phyloP scores from a whole-genome alignment of 2,329 filamentous ascomycete genomes.

The Curvularia verruculosa region DNA sequence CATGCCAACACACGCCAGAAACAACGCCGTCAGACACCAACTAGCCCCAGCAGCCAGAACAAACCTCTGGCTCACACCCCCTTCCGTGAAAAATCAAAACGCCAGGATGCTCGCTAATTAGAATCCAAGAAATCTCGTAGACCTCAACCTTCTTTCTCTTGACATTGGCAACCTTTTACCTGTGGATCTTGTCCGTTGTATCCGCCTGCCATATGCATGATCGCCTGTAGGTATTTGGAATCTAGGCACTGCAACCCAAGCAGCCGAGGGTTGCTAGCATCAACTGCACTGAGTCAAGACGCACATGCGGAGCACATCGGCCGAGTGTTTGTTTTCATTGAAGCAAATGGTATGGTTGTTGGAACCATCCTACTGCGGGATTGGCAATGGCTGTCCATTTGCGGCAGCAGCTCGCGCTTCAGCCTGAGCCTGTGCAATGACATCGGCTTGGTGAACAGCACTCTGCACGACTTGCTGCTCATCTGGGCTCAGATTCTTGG shows the following conservation, averaged over 20 bases:
- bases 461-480: constrained; percentile 82
- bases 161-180: constrained; percentile 2
- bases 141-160: constrained; percentile 2
- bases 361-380: constrained; percentile 24
- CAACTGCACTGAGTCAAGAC: not conserved
- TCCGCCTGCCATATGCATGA: not conserved
- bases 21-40: constrained; percentile 25
- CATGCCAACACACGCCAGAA: constrained; percentile 14
- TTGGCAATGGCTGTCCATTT: constrained; percentile 28
- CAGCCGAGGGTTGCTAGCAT: not conserved
- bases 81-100: constrained; percentile 30
- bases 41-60: constrained; percentile 17
- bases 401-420: constrained; percentile 31
- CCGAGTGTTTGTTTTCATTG: not conserved
- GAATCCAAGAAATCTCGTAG: constrained; percentile 29
- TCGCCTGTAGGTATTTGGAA: not conserved
- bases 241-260: not conserved
- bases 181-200: not conserved
- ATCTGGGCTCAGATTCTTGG: constrained; percentile 76
- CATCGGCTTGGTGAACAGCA: constrained; percentile 74
- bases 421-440: constrained; percentile 49
- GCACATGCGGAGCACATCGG: not conserved
- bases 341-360: constrained; percentile 1
- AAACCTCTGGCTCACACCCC: constrained; percentile 23
- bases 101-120: constrained; percentile 45